Conservation (phyloP, 2,329 filamentous ascomycete species). For the Neopestalotiopsis sp. region DNA sequence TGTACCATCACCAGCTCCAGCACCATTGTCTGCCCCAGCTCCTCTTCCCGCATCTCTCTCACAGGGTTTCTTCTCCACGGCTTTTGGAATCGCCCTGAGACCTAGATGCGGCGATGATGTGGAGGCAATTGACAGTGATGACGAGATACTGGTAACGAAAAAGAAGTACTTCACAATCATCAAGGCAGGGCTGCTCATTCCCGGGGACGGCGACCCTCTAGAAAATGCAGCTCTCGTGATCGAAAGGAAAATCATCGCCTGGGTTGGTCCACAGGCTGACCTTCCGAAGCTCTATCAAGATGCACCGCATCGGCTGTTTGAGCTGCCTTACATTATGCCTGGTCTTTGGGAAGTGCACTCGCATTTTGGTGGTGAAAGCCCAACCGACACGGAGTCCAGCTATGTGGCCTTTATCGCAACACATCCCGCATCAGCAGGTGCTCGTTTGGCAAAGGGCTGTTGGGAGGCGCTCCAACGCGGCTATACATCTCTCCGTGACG, state of each 20-base stretch:
- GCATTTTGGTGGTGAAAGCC: slow-evolving; percentile 36
- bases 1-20: neutral
- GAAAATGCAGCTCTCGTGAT: slow-evolving; percentile 42
- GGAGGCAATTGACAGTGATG: neutral
- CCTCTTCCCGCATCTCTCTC: neutral
- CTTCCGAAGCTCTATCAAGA: slow-evolving; percentile 37
- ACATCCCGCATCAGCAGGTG: slow-evolving; percentile 40
- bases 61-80: slow-evolving; percentile 33
- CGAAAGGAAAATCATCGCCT: slow-evolving; percentile 42
- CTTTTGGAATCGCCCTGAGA: slow-evolving; percentile 34
- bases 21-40: neutral
- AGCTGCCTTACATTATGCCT: slow-evolving; percentile 38
- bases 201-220: slow-evolving; percentile 42
- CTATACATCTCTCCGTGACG: slow-evolving; percentile 42
- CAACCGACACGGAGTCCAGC: slow-evolving; percentile 23
- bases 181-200: slow-evolving; percentile 41
- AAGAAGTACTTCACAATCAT: slow-evolving; percentile 41
- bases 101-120: slow-evolving; percentile 23
- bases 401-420: slow-evolving; percentile 29
- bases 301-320: slow-evolving; percentile 32
- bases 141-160: slow-evolving; percentile 21
- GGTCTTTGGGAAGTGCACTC: slow-evolving; percentile 43
- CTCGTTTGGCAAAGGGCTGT: slow-evolving; percentile 39
- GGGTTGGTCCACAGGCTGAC: slow-evolving; percentile 39
- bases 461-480: slow-evolving; percentile 45